Evolutionary conservation across 495 filamentous ascomycete genomes (phyloP).

Genomic region (Xylaria cubensis): DNA sequence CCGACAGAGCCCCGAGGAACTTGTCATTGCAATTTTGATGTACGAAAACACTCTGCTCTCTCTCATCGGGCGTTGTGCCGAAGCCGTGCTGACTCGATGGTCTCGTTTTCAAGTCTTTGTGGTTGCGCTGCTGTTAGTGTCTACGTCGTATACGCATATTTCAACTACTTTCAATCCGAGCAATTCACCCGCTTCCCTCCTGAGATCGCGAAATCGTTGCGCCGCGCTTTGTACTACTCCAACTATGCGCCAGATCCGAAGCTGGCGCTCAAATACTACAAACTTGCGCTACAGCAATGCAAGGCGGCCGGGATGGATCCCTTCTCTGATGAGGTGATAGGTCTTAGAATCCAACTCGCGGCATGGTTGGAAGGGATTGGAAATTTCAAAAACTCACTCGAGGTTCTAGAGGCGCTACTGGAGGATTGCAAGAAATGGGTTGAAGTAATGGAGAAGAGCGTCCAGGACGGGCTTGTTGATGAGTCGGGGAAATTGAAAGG

Average conservation of each 20-base stretch:
- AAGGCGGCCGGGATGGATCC: constrained; percentile 78
- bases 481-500: constrained; percentile 35
- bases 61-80: constrained; percentile 18
- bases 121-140: constrained; percentile 60
- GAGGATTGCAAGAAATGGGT: constrained; percentile 67
- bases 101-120: constrained; percentile 37
- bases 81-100: neutral
- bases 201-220: constrained; percentile 77
- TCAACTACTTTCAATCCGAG: constrained; percentile 66
- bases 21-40: constrained; percentile 45
- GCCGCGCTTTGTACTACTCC: constrained; percentile 86
- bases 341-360: constrained; percentile 83
- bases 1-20: constrained; percentile 49
- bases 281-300: constrained; percentile 73
- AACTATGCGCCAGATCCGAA: constrained; percentile 74
- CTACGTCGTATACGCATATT: constrained; percentile 69
- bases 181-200: constrained; percentile 74
- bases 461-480: constrained; percentile 55
- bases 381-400: constrained; percentile 67
- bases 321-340: constrained; percentile 87
- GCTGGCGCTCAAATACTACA: constrained; percentile 81
- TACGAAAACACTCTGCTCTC: constrained; percentile 15
- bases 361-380: constrained; percentile 77
- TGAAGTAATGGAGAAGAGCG: constrained; percentile 61
- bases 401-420: constrained; percentile 74